Evolutionary conservation across 1,284 basidiomycete genomes (phyloP).

Genomic region (Malassezia brasiliensis): DNA sequence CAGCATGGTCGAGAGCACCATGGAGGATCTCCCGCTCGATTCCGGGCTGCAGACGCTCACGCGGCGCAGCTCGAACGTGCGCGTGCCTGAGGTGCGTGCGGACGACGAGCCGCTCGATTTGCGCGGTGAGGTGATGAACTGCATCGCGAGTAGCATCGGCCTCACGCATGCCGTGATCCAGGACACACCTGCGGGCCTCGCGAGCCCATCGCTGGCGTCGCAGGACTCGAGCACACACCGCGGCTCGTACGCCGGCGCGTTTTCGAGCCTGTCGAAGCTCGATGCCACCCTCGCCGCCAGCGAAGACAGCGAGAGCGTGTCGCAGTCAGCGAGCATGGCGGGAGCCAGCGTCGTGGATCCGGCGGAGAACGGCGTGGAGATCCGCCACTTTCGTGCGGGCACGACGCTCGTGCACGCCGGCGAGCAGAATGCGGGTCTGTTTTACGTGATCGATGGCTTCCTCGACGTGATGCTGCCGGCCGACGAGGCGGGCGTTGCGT

Average conservation of each 20-base stretch:
- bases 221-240: slow-evolving; percentile 25
- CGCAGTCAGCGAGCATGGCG: background rate
- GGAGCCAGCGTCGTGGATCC: slow-evolving; percentile 14
- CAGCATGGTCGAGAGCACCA: slow-evolving; percentile 48
- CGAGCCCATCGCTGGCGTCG: slow-evolving; percentile 32
- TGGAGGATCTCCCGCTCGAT: slow-evolving; percentile 4
- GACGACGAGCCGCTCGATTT: slow-evolving; percentile 54
- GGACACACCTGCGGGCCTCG: slow-evolving; percentile 26
- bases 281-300: slow-evolving; percentile 48
- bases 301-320: slow-evolving; percentile 24
- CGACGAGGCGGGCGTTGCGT: slow-evolving; percentile 23
- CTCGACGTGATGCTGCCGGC: slow-evolving; percentile 76
- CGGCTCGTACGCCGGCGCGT: slow-evolving; percentile 62
- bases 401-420: slow-evolving; percentile 78
- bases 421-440: slow-evolving; percentile 80
- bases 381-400: slow-evolving; percentile 81
- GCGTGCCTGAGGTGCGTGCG: background rate
- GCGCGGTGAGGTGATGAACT: slow-evolving; percentile 86
- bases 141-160: slow-evolving; percentile 93
- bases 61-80: background rate
- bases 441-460: slow-evolving; percentile 96
- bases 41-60: background rate
- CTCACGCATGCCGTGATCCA: slow-evolving; percentile 68
- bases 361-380: slow-evolving; percentile 83
- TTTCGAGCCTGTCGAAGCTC: slow-evolving; percentile 67